A percentile compares a stretch with the other conserved stretches of the same genome.
Conservation (phyloP, 805 yeast genomes). For the Nakazawaea peltata region DNA sequence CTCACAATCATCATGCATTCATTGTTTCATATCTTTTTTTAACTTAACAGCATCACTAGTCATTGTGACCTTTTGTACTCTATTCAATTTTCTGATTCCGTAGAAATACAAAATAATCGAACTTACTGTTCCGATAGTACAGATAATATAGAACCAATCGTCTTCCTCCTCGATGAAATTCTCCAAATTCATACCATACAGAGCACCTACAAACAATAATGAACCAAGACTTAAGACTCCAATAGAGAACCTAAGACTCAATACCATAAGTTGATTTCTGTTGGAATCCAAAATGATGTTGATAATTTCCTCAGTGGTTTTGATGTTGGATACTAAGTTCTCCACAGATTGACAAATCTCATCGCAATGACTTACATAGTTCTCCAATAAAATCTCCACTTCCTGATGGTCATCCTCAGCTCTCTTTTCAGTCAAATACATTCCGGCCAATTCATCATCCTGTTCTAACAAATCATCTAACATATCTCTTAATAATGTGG, state of each 20-base stretch:
- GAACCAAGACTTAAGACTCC: constrained; percentile 79
- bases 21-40: not conserved
- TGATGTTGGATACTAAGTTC: constrained; percentile 70
- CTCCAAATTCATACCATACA: constrained; percentile 94
- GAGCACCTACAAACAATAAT: constrained; percentile 72
- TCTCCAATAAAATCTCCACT: constrained; percentile 82
- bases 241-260: constrained; percentile 76
- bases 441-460: constrained; percentile 78
- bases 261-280: constrained; percentile 84
- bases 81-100: constrained; percentile 50
- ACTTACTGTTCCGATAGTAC: constrained; percentile 31
- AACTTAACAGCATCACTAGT: constrained; percentile 28
- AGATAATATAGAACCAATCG: constrained; percentile 55
- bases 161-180: constrained; percentile 82
- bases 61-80: constrained; percentile 70
- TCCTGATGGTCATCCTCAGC: constrained; percentile 70
- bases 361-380: constrained; percentile 85
- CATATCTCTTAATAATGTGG: constrained; percentile 71
- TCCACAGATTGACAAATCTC: constrained; percentile 90
- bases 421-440: constrained; percentile 63
- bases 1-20: not conserved
- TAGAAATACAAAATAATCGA: constrained; percentile 38
- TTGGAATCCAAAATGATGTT: constrained; percentile 90
- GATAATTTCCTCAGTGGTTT: constrained; percentile 90
- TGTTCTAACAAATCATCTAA: constrained; percentile 79